Percentiles rank a stretch among this genome's conserved stretches.
Conservation (phyloP, 2,329 filamentous ascomycete species). For the Ciborinia camelliae region DNA sequence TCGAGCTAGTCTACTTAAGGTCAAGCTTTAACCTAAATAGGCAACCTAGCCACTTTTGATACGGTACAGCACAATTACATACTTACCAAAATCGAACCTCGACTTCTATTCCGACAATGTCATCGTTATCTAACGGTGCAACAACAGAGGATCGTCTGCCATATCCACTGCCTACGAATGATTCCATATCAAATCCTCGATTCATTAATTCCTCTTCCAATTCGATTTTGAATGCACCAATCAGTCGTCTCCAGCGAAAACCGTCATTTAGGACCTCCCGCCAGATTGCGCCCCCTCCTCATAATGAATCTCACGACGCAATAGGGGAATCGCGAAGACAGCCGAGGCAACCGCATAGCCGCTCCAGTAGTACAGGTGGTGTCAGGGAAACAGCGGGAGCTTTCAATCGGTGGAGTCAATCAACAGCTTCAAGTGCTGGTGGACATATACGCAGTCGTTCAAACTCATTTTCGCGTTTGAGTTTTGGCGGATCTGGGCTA, state of each 20-base stretch:
- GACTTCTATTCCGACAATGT: constrained; percentile 16
- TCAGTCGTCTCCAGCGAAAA: constrained; percentile 11
- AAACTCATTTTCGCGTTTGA: constrained; percentile 18
- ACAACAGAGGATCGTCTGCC: constrained; percentile 18
- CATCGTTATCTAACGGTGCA: constrained; percentile 19
- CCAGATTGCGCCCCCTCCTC: constrained; percentile 17
- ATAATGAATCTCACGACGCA: constrained; percentile 18
- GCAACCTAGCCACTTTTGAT: constrained; percentile 17
- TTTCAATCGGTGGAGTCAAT: constrained; percentile 53
- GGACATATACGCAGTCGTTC: constrained; percentile 19
- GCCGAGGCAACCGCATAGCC: constrained; percentile 36
- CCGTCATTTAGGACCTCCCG: constrained; percentile 16
- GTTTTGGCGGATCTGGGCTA: constrained; percentile 33
- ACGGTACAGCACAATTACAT: constrained; percentile 13
- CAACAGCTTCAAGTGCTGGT: constrained; percentile 49
- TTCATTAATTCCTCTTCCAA: constrained; percentile 4
- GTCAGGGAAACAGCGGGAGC: constrained; percentile 44
- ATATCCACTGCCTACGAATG: constrained; percentile 4
- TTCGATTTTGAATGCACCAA: constrained; percentile 9
- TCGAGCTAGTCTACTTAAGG: not conserved
- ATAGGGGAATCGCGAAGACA: constrained; percentile 25
- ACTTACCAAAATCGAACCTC: constrained; percentile 15
- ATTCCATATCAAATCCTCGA: not conserved
- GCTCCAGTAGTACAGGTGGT: constrained; percentile 18
- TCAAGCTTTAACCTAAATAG: constrained; percentile 6